Evolutionary conservation across 2,329 filamentous ascomycete genomes (phyloP), one percentile per base, ranked within the genome.

Genomic region (Fusarium lyarnte): DNA sequence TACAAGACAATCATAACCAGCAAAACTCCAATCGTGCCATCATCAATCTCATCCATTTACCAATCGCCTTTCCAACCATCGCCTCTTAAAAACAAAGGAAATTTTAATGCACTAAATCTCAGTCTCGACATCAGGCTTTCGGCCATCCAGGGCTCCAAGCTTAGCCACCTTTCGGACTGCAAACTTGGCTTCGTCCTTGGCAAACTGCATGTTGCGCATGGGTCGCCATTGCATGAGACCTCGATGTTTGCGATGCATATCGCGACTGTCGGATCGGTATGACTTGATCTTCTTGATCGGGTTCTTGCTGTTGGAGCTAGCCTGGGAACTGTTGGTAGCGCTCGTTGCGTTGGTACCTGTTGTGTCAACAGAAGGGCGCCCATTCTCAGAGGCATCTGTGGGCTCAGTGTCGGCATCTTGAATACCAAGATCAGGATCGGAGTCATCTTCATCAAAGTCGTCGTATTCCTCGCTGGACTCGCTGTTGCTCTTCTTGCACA

Each of bases 161-260:
- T 93, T 92, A 81, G 91, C 93, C 61, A 97, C 83, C 80, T 93
- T 93, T 47, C 91, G 87, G 9, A 94, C 81, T 0, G 93, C 94
- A 82, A 91, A 95, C 77, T 92, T 92, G 2, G 93, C 90, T 84
- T 98, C 93, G 77, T 98, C 88, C 83, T 96, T 97, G 46, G 92
- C 95, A 80, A 98, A 98, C 74, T 91, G 90, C 27, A 90, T 86
- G 79, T 97, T 97, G 43, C 95, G 87, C 79, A 95, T 93, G 0
- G 95, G 95, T 78, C 91, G 93, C 94, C 95, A 98, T 81, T 98
- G 95, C 94, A 98, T 97, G 79, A 97, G 78, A 0, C 95, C 95
- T 16, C 95, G 88, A 75, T 98, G 94, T 83, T 95, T 94, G 2
- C 95, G 89, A 80, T 95, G 92, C 79, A 98, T 86, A 49, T 93